A percentile compares a stretch with the other conserved stretches of the same genome.
Conservation (phyloP, 2,329 filamentous ascomycete genomes). For the Boeremia exigua region DNA sequence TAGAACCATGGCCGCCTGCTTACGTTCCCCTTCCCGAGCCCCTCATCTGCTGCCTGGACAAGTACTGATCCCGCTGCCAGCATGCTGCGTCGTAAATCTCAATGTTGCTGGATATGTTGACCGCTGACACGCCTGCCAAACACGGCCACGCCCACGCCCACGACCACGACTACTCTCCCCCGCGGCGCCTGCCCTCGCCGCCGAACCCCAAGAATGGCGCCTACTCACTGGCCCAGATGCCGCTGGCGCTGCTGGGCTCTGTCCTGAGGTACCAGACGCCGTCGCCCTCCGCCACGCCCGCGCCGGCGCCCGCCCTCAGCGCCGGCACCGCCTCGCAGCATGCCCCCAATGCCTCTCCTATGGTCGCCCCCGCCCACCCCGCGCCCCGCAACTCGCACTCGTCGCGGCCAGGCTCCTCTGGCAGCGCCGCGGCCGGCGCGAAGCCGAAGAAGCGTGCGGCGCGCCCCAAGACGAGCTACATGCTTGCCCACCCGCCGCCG, state of each 20-base stretch:
- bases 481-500: conserved; percentile 71
- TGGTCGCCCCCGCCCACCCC: background rate
- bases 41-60: background rate
- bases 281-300: conserved; percentile 21
- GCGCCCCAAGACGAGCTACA: conserved; percentile 67
- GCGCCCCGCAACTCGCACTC: conserved; percentile 21
- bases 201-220: conserved; percentile 30
- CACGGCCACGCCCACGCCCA: conserved; percentile 38
- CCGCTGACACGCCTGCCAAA: conserved; percentile 43
- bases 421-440: conserved; percentile 47
- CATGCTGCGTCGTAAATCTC: conserved; percentile 22
- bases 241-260: conserved; percentile 43
- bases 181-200: conserved; percentile 26
- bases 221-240: conserved; percentile 39
- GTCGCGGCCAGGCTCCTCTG: conserved; percentile 48
- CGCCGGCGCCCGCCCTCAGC: conserved; percentile 1
- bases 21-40: conserved; percentile 15
- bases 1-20: conserved; percentile 16
- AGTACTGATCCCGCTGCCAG: conserved; percentile 26
- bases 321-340: background rate
- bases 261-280: conserved; percentile 34
- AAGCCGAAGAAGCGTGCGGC: conserved; percentile 53
- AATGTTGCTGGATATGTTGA: conserved; percentile 50
- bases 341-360: conserved; percentile 11
- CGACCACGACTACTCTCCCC: background rate